Evolutionary conservation across 805 yeast genomes (phyloP), one percentile per base, ranked within the genome.

Genomic region (Spencermartinsiella europaea): DNA sequence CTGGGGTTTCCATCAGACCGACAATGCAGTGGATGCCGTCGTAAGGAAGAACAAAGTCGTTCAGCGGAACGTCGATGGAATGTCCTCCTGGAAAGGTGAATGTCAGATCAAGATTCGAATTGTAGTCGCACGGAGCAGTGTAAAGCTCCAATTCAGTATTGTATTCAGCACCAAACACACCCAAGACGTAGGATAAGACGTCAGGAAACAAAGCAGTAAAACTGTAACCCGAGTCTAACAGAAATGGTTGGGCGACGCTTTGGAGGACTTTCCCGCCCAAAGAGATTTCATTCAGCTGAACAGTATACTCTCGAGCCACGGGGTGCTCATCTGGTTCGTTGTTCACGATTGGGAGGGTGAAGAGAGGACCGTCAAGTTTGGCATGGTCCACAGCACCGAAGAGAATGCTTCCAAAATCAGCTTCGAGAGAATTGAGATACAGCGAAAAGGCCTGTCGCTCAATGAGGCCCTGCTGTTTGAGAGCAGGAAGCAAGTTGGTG

Each of bases 401-500:
- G 35, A 73, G 59, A 14, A 74, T 51, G 14, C 63, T 51, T 1
- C 78, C 78, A 2, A 54, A 21, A 5, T 48, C 47, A 7, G 71
- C 59, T 4, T 59, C 46, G 3, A 51, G 44, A 12, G 59, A 58
- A 46, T 69, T 65, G 49, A 76, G 62, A 61, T 68, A 76, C 45
- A 76, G 63, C 19, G 79, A 72, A 62, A 73, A 76, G n/a, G 74
- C 71, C 21, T 57, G 59, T 38, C 70, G 64, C 40, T 63, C 54
- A 50, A 74, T 75, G 25, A 62, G 44, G 1, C 77, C 78, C 34
- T 64, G 73, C 22, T 65, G 53, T 44, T 74, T 80, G 70, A 86
- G 62, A 45, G 75, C 73, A 31, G 70, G 53, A 0, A 95, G 93
- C 43, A 85, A 63, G 61, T 86, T 86, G 42, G 75, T 71, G 63